These are phyloP conservation scores for Dissoconium aciculare DNA, from an alignment of 2,329 filamentous ascomycete species.

Conservation along the genomic window DNA sequence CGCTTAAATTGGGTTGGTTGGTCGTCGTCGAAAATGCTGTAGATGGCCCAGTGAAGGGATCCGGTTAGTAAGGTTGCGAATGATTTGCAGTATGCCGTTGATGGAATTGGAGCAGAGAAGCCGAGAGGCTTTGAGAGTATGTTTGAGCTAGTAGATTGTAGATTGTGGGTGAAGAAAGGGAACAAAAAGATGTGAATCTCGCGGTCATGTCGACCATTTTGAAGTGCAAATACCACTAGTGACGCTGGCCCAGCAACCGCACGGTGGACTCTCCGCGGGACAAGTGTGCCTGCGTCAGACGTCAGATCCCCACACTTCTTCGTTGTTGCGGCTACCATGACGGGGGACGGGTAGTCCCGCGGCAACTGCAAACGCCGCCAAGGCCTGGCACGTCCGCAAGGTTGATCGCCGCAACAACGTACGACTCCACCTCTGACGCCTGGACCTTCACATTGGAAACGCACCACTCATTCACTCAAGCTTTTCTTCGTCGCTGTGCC, in stretches of 20 bases:
- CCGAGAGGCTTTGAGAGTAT: conserved; percentile 14
- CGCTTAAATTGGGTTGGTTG: conserved; percentile 17
- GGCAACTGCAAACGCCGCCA: too few species aligned
- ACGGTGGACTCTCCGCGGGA: not conserved
- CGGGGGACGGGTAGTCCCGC: too few species aligned
- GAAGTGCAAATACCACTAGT: conserved; percentile 3
- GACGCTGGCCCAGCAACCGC: not conserved
- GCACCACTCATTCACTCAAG: too few species aligned
- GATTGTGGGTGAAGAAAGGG: conserved; percentile 16
- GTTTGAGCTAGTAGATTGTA: conserved; percentile 11
- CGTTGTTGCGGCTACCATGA: too few species aligned
- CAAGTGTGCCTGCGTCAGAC: too few species aligned
- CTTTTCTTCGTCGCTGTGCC: too few species aligned
- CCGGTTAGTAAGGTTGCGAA: conserved; percentile 24
- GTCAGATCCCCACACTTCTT: too few species aligned
- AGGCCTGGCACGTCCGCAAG: too few species aligned
- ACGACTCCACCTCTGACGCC: too few species aligned
- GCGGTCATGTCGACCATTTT: too few species aligned
- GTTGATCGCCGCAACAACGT: too few species aligned
- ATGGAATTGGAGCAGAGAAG: conserved; percentile 13
- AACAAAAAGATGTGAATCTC: conserved; percentile 4
- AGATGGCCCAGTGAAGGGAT: conserved; percentile 26
- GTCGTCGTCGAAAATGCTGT: conserved; percentile 16
- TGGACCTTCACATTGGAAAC: too few species aligned
- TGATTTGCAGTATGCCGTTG: conserved; percentile 25